Percentiles rank a stretch among this genome's conserved stretches.
These are phyloP conservation scores for Vitis labrusca DNA, from an alignment of 164 flowering plant species.

Conservation along the genomic window DNA sequence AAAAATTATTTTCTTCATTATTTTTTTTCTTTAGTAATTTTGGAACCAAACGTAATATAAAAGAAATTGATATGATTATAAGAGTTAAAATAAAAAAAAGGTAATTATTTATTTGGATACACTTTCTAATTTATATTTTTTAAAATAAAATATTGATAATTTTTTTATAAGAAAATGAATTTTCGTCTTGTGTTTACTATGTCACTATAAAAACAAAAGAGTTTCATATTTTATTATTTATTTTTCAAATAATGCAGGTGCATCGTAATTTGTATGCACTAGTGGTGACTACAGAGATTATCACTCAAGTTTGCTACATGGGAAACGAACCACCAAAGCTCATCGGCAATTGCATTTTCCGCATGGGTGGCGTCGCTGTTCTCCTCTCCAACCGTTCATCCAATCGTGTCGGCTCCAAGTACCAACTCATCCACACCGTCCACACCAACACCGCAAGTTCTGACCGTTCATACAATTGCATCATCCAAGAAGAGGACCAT, in stretches of 20 bases:
- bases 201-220: too few species aligned
- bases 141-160: too few species aligned
- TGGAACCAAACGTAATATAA: too few species aligned
- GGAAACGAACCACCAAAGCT: conserved; percentile 32
- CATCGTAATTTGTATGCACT: conserved; percentile 28
- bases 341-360: conserved; percentile 29
- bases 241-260: conserved; percentile 20
- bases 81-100: too few species aligned
- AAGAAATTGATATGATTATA: too few species aligned
- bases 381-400: conserved; percentile 41
- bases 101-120: too few species aligned
- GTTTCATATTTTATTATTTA: too few species aligned
- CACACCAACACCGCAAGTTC: conserved; percentile 28
- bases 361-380: conserved; percentile 42
- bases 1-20: too few species aligned
- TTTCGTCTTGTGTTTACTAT: too few species aligned
- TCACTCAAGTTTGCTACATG: conserved; percentile 19
- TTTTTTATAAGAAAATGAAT: too few species aligned
- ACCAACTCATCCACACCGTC: conserved; percentile 34
- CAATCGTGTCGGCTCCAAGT: conserved; percentile 29
- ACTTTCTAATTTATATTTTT: too few species aligned
- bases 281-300: conserved; percentile 38
- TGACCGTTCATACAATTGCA: conserved; percentile 31
- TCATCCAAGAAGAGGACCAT: conserved; percentile 11
- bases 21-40: too few species aligned